A percentile compares a stretch with the other conserved stretches of the same genome.
phyloP scores from a whole-genome alignment of 2,329 filamentous ascomycete genomes.

The Alternaria rosae region DNA sequence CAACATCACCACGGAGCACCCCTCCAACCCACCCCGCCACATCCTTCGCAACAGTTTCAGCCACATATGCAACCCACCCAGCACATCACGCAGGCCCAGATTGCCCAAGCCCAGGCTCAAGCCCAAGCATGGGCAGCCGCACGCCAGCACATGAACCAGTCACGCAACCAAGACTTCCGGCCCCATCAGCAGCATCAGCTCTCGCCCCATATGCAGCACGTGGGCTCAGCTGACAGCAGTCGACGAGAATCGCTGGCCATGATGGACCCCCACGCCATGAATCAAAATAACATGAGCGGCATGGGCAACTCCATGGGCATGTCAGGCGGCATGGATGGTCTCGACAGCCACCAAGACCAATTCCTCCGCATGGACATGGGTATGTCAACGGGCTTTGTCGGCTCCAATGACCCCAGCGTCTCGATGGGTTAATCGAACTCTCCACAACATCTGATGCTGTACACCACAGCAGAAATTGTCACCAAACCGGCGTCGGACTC shows the following conservation, averaged over 20 bases:
- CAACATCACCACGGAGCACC: constrained; percentile 33
- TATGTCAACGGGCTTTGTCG: constrained; percentile 37
- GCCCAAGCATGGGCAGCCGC: constrained; percentile 43
- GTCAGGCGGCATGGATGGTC: constrained; percentile 43
- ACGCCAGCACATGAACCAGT: constrained; percentile 49
- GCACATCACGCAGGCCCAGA: constrained; percentile 41
- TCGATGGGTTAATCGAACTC: constrained; percentile 24
- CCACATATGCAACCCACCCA: constrained; percentile 37
- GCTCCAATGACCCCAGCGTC: constrained; percentile 31
- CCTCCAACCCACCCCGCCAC: constrained; percentile 41
- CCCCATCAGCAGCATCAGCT: constrained; percentile 40
- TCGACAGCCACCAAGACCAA: constrained; percentile 42
- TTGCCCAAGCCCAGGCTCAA: constrained; percentile 34
- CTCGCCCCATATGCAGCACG: constrained; percentile 35
- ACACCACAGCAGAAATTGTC: constrained; percentile 3
- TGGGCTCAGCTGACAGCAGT: constrained; percentile 42
- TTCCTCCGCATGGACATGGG: constrained; percentile 46
- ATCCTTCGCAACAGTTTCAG: constrained; percentile 35
- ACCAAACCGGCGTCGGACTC: constrained; percentile 4
- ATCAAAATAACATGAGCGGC: constrained; percentile 18
- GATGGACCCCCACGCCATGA: constrained; percentile 40
- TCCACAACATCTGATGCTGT: background rate
- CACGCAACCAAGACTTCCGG: constrained; percentile 42
- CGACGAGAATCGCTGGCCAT: constrained; percentile 41
- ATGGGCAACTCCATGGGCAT: constrained; percentile 29